Evolutionary conservation across 345 rosid genomes (phyloP).

Genomic region (Gossypium bickii): DNA sequence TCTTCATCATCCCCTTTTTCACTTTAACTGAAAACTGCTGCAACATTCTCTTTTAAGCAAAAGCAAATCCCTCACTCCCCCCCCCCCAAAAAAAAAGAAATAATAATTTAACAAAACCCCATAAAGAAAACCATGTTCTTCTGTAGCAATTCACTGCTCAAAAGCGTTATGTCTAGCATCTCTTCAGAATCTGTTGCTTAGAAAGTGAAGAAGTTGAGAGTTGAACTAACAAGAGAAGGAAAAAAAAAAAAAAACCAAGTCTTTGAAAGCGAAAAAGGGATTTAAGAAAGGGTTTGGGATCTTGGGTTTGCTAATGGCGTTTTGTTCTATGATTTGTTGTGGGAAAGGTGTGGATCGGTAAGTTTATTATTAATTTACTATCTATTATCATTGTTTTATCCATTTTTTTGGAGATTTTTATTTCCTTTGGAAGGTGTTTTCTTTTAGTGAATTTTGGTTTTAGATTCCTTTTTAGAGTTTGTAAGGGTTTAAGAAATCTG

Average conservation of each 20-base stretch:
- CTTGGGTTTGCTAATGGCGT: constrained; percentile 43
- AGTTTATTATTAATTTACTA: constrained; percentile 22
- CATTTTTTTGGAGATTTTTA: neutral
- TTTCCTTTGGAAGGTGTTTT: neutral
- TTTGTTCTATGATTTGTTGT: constrained; percentile 61
- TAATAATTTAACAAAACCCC: neutral
- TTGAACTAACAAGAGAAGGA: neutral
- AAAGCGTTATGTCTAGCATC: constrained; percentile 21
- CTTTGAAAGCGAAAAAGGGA: neutral
- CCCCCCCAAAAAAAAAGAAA: neutral
- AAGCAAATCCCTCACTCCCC: neutral
- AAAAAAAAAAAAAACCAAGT: neutral
- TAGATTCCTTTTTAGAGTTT: neutral
- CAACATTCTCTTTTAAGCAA: neutral
- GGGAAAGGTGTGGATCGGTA: constrained; percentile 69
- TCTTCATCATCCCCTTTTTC: neutral
- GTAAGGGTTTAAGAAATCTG: constrained; percentile 14
- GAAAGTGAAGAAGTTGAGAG: neutral
- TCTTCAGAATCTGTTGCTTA: constrained; percentile 6
- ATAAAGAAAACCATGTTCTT: neutral
- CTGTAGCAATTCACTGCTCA: constrained; percentile 4
- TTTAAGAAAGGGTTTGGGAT: constrained; percentile 20
- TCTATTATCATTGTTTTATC: constrained; percentile 4
- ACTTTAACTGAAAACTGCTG: neutral
- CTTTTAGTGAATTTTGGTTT: neutral